Base-by-base conservation (phyloP, 1,284 basidiomycete genomes). In the Cryptococcus deneoformans region DNA sequence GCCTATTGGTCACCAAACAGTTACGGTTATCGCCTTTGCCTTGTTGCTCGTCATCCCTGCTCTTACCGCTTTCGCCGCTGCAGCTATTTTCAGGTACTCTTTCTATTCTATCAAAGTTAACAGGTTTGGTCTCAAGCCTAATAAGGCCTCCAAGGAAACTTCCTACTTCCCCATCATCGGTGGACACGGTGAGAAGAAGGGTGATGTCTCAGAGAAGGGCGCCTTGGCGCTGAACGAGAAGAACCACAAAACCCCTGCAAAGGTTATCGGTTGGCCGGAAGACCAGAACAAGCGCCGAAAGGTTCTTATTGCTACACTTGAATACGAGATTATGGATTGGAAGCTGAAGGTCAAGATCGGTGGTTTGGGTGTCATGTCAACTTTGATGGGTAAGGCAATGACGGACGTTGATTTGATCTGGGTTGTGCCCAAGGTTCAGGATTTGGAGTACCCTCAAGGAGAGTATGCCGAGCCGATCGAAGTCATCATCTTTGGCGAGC, bases 291-390 rank as follows among this genome's bases (percentile, higher is more conserved):
- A 93, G 78, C 85, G 91, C 49, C 84, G 92, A 74, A 91, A 88
- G 77, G 89, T 92, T 34, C 83, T 95, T 53, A 94, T 95, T 62
- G 81, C 92, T 9, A 94, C 92, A 0, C 83, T 95, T 57, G 92
- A 95, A 78, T 95, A 95, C 77, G 92, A 95, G 76, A 90, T 95
- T 70, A 86, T 93, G 68, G 92, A 94, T 73, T 95, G 92, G 92
- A 93, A 93, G 79, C 77, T 93, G 60, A 94, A 94, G 79, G 92
- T 95, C 81, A 94, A 94, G 82, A 94, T 94, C 65, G 92, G 92
- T 80, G 92, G 92, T 79, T 82, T 95, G 35, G 92, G 91, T 83
- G 92, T 94, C 81, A 94, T 95, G 92, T 93, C 91, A 5, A 87
- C 87, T 77, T 81, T 95, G 48, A 95, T 95, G 91, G 92, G 92